phyloP scores from a whole-genome alignment of 75 land plant genomes.

The Pinus tabuliformis region DNA sequence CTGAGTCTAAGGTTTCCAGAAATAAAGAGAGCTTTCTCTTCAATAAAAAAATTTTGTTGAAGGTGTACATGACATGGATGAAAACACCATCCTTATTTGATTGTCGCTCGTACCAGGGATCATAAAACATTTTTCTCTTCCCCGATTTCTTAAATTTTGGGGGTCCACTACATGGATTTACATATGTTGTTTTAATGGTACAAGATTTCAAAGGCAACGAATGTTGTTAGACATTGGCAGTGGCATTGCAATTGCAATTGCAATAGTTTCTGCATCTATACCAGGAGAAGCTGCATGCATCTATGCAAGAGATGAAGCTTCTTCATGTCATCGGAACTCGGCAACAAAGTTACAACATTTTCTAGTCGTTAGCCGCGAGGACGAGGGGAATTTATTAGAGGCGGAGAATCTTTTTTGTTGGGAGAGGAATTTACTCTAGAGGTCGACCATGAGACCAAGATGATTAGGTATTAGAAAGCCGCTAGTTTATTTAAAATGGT shows the following conservation, averaged over 20 bases:
- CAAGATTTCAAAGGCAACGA: not conserved
- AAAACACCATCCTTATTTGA: not conserved
- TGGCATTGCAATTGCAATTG: too few relatives aligned
- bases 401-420: too few relatives aligned
- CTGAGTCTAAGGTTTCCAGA: not conserved
- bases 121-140: too few relatives aligned
- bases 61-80: not conserved
- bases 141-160: not conserved
- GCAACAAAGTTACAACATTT: not conserved
- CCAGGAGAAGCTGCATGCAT: not conserved
- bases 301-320: too few relatives aligned
- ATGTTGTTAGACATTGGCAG: not conserved
- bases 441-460: too few relatives aligned
- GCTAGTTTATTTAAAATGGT: too few relatives aligned
- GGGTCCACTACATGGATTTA: not conserved
- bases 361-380: not conserved
- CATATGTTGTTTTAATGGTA: not conserved
- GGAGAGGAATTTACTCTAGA: too few relatives aligned
- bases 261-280: too few relatives aligned
- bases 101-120: not conserved
- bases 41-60: slow-evolving; percentile 6
- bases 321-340: not conserved
- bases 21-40: slow-evolving; percentile 37
- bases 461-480: too few relatives aligned
- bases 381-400: too few relatives aligned